Evolutionary conservation across 805 yeast species (phyloP).

Genomic region (Wickerhamiella alocasiicola): DNA sequence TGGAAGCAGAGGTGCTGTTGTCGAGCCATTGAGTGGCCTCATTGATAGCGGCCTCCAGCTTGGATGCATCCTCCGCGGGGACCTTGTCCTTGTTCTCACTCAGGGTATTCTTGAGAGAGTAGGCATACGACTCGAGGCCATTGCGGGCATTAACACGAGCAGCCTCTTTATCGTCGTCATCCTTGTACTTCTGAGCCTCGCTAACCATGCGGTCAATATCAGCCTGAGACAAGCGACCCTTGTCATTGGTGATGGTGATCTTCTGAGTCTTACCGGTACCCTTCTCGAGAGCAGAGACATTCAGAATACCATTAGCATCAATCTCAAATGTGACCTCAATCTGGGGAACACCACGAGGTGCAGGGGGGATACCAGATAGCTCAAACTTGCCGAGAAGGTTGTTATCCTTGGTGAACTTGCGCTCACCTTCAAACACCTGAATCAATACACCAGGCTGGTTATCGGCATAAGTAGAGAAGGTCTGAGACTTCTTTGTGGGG

Average conservation of each 20-base stretch:
- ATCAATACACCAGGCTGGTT: slow-evolving; percentile 92
- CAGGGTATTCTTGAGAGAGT: slow-evolving; percentile 66
- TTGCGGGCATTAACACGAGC: slow-evolving; percentile 84
- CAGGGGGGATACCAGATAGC: slow-evolving; percentile 76
- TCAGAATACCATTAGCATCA: too few species aligned
- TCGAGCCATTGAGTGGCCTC: slow-evolving; percentile 59
- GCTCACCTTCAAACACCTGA: slow-evolving; percentile 78
- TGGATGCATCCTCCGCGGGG: slow-evolving; percentile 22
- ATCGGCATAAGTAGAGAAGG: too few species aligned
- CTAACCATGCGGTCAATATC: slow-evolving; percentile 96
- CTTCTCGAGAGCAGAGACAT: too few species aligned
- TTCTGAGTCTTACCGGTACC: slow-evolving; percentile 87
- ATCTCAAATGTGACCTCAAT: too few species aligned
- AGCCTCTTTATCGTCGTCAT: slow-evolving; percentile 92
- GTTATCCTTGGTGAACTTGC: slow-evolving; percentile 89
- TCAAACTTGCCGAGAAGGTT: slow-evolving; percentile 80
- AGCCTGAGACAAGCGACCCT: slow-evolving; percentile 96
- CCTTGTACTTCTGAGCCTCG: slow-evolving; percentile 94
- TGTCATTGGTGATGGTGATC: slow-evolving; percentile 96
- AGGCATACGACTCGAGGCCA: too few species aligned
- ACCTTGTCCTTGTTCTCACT: slow-evolving; percentile 66
- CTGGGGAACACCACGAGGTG: slow-evolving; percentile 94
- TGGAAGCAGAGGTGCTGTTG: slow-evolving; percentile 56
- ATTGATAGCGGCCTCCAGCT: slow-evolving; percentile 24
- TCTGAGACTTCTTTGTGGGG: slow-evolving; percentile 91